Evolutionary conservation across 495 filamentous ascomycete species (phyloP).

Genomic region (Aspergillus steynii): DNA sequence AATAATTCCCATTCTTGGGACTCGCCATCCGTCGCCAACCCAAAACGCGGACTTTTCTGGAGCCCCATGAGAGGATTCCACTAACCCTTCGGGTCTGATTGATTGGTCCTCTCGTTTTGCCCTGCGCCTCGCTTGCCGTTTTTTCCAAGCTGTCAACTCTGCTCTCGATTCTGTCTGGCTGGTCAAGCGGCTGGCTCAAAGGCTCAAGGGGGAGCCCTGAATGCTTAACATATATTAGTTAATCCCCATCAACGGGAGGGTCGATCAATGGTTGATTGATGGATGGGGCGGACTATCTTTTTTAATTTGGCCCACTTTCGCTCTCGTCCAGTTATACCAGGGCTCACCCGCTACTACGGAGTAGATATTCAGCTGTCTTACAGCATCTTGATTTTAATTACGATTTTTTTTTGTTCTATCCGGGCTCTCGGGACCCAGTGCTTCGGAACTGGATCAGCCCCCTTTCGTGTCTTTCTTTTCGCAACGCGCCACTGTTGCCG

Average conservation of each 20-base stretch:
- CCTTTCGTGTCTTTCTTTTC: conserved; percentile 9
- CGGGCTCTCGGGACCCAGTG: conserved; percentile 26
- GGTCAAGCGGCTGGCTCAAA: conserved; percentile 3
- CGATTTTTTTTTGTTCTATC: conserved; percentile 18
- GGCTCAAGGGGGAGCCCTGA: background rate
- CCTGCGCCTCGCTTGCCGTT: background rate
- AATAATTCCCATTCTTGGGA: conserved; percentile 8
- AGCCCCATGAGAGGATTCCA: background rate
- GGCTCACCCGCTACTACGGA: background rate
- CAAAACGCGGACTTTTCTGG: background rate
- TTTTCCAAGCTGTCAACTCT: background rate
- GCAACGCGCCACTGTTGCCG: conserved; percentile 20
- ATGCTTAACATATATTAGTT: conserved; percentile 7
- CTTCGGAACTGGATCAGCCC: conserved; percentile 24
- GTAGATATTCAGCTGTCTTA: background rate
- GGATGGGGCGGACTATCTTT: conserved; percentile 12
- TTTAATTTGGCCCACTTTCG: conserved; percentile 12
- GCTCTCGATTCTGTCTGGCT: background rate
- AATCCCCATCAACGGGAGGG: background rate
- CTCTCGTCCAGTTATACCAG: conserved; percentile 8
- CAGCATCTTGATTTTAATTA: background rate
- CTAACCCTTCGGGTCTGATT: background rate
- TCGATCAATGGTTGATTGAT: conserved; percentile 9
- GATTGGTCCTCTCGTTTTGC: conserved; percentile 3
- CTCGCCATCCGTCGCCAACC: conserved; percentile 1